Base-by-base conservation (phyloP, 2,329 filamentous ascomycete genomes). In the Aspergillus quadricinctus region DNA sequence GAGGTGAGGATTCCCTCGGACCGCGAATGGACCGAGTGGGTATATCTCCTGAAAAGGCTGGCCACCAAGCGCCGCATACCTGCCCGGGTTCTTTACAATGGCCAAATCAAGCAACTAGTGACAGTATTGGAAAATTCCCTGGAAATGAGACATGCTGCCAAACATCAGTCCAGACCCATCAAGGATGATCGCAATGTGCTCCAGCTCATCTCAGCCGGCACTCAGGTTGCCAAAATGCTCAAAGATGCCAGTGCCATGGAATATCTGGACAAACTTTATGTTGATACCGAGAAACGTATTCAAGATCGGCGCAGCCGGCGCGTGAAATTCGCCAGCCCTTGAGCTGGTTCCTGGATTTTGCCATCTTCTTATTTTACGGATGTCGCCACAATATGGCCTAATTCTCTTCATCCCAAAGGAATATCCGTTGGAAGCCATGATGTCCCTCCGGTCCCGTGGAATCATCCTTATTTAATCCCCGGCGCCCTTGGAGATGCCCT, bases 11-110 rank as follows among this genome's bases (percentile, higher is more conserved):
- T 86, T 48, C 85, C 89, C 31, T 85, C 87, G 67, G 89, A 92
- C 74, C 83, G 89, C 60, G 90, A 94, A 73, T 95, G 90, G 90
- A 93, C 89, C 48, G 90, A 95, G 76, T 95, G 90, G 90, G 90
- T 93, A 55, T 91, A 92, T 72, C 82, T 95, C 57, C 80, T 95
- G 64, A 94, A 94, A 76, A 83, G 90, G 50, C 82, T 95, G 57
- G 90, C 90, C 31, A 95, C 90, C 35, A 94, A 93, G 77, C 83
- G 90, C 63, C 85, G 90, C 60, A 93, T 95, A 64, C 90, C 90
- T 5, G 89, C 90, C 49, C 82, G 90, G 55, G 88, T 94, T 21
- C 79, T 95, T 46, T 94, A 93, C 78, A 90, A 94, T 71, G 89
- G 89, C 57, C 90, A 95, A 76, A 95, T 95, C 76, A 94, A 93